Percentiles rank a stretch among this genome's conserved stretches.
Evolutionary conservation across 306 rosid genomes (phyloP).

Genomic region (Senna siamea): DNA sequence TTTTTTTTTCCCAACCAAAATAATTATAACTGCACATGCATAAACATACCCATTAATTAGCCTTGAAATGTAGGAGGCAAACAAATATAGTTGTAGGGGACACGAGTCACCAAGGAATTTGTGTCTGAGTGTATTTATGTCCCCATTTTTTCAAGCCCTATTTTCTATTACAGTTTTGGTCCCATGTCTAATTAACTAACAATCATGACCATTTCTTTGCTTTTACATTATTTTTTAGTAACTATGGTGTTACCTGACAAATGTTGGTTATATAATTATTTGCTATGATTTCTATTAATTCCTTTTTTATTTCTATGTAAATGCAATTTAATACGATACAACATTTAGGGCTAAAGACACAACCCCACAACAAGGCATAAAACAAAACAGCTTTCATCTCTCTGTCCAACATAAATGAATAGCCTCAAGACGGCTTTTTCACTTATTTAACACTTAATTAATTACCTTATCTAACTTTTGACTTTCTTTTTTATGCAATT

Average conservation of each 20-base stretch:
- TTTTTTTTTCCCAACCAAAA: too few species aligned
- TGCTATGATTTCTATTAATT: not conserved
- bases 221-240: constrained; percentile 14
- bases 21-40: too few species aligned
- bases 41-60: not conserved
- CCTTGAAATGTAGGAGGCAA: not conserved
- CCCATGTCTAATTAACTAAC: not conserved
- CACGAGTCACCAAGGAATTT: constrained; percentile 3
- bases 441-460: constrained; percentile 41
- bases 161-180: not conserved
- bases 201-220: not conserved
- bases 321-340: not conserved
- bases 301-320: too few species aligned
- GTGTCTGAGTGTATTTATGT: not conserved
- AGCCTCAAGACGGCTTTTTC: constrained; percentile 34
- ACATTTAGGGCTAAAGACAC: constrained; percentile 19
- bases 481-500: constrained; percentile 33
- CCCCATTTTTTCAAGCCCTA: not conserved
- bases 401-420: constrained; percentile 37
- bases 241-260: constrained; percentile 23
- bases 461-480: constrained; percentile 38
- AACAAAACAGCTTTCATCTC: constrained; percentile 34
- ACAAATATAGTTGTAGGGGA: not conserved
- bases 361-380: constrained; percentile 28
- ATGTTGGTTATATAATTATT: not conserved